Evolutionary conservation across 495 filamentous ascomycete genomes (phyloP), one percentile per base, ranked within the genome.

Genomic region (Aspergillus avenaceus): DNA sequence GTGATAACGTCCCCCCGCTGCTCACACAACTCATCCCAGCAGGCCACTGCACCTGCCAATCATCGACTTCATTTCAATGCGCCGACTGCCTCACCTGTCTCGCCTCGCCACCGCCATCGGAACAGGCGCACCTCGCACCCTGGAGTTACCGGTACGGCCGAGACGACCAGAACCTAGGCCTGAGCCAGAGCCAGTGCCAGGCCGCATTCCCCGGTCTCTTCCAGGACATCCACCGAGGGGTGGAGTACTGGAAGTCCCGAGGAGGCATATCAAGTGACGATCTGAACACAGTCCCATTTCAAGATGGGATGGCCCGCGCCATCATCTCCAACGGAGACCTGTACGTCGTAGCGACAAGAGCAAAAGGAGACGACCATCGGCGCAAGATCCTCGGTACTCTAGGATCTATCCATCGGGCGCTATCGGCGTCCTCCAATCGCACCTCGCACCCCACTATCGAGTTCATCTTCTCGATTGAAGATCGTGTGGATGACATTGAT

Each of bases 401-500:
- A 11, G 43, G 54, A 29, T 47, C 60, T 9, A 55, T 65, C 13
- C 53, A 59, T 40, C 59, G 59, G n/a, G 53, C 56, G 4, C 43
- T 63, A 13, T 32, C 45, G 4, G 36, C 58, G 0, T 41, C 37
- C 9, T 53, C 81, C 21, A 49, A 63, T n/a, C 65, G 28, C 19
- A 50, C 65, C 11, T 64, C 71, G 3, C 54, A 79, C 11, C 81
- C 81, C 3, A 73, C 83, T 57, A 83, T 80, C 40, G 72, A 81
- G 65, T 82, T 87, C 61, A 42, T 62, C 24, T 64, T 80, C 55
- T 52, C 53, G 22, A 52, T 71, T 3, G 67, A 73, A 41, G 76
- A 80, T 49, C 54, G 63, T 8, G 38, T 54, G 14, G 52, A 54
- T 22, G 52, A 54, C 21, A 45, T 54, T 9, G 31, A n/a, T 22